phyloP scores from a whole-genome alignment of 2,329 filamentous ascomycete species.

The Arachnopeziza araneosa region DNA sequence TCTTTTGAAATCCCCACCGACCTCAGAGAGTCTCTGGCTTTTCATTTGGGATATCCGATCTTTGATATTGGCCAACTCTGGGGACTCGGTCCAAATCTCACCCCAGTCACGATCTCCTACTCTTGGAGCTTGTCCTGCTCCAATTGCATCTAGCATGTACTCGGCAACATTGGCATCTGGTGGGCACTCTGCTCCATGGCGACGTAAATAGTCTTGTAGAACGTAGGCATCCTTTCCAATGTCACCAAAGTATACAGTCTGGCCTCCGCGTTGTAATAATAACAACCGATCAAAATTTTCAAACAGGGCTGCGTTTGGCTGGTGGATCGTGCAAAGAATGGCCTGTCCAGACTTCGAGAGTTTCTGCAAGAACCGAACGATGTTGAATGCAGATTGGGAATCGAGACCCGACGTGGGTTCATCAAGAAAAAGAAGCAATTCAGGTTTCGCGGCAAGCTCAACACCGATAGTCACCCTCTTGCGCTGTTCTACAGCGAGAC shows the following conservation, averaged over 20 bases:
- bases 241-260: conserved; percentile 63
- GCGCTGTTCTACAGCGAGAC: conserved; percentile 60
- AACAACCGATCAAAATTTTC: conserved; percentile 64
- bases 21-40: conserved; percentile 41
- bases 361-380: conserved; percentile 53
- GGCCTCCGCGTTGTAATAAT: conserved; percentile 56
- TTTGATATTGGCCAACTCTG: conserved; percentile 51
- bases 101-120: conserved; percentile 60
- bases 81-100: conserved; percentile 54
- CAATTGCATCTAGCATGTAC: conserved; percentile 55
- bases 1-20: conserved; percentile 30
- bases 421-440: conserved; percentile 53
- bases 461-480: conserved; percentile 62
- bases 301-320: conserved; percentile 63
- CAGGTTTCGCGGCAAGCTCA: conserved; percentile 53
- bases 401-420: conserved; percentile 56
- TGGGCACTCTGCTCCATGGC: conserved; percentile 46
- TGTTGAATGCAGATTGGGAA: conserved; percentile 53
- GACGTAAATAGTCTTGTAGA: conserved; percentile 43
- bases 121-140: conserved; percentile 54
- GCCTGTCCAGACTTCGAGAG: conserved; percentile 58
- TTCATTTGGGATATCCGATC: conserved; percentile 52
- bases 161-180: conserved; percentile 51
- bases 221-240: conserved; percentile 57
- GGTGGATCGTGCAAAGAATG: conserved; percentile 66